phyloP scores from a whole-genome alignment of 306 rosid species.

The Ochetophila trinervis region DNA sequence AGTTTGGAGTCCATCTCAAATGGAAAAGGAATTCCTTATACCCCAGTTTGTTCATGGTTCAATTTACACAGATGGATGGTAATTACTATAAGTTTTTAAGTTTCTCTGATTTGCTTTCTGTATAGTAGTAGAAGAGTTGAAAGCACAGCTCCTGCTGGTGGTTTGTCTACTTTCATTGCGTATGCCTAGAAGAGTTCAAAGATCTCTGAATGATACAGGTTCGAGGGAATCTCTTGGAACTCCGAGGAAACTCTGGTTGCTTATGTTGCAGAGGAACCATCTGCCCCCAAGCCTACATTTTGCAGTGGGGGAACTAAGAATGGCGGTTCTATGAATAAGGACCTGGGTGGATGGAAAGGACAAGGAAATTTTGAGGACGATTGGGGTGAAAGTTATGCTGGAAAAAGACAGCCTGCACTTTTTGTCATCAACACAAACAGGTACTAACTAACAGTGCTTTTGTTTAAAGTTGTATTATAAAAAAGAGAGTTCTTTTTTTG shows the following conservation, averaged over 20 bases:
- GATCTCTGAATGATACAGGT: constrained; percentile 46
- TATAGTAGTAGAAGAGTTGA: background rate
- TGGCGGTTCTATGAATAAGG: constrained; percentile 44
- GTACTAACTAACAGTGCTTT: constrained; percentile 25
- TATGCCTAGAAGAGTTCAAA: background rate
- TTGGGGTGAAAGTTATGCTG: constrained; percentile 89
- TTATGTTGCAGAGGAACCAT: constrained; percentile 80
- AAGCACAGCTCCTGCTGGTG: no score
- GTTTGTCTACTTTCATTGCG: no score
- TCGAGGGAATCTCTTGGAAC: constrained; percentile 88
- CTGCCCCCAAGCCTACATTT: constrained; percentile 67
- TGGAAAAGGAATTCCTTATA: constrained; percentile 70
- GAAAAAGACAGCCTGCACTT: constrained; percentile 76
- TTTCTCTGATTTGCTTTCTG: background rate
- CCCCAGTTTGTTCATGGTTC: constrained; percentile 76
- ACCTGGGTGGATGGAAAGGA: constrained; percentile 66
- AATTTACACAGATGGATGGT: constrained; percentile 78
- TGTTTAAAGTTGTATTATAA: constrained; percentile 2
- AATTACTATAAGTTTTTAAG: constrained; percentile 17
- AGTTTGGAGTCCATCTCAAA: constrained; percentile 64
- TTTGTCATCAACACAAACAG: constrained; percentile 57
- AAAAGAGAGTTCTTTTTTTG: constrained; percentile 13
- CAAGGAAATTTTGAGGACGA: constrained; percentile 81
- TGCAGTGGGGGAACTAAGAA: constrained; percentile 48
- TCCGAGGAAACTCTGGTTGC: constrained; percentile 60